phyloP scores from a whole-genome alignment of 768 basidiomycete genomes.

The Tubosaeta brunneosetosa region DNA sequence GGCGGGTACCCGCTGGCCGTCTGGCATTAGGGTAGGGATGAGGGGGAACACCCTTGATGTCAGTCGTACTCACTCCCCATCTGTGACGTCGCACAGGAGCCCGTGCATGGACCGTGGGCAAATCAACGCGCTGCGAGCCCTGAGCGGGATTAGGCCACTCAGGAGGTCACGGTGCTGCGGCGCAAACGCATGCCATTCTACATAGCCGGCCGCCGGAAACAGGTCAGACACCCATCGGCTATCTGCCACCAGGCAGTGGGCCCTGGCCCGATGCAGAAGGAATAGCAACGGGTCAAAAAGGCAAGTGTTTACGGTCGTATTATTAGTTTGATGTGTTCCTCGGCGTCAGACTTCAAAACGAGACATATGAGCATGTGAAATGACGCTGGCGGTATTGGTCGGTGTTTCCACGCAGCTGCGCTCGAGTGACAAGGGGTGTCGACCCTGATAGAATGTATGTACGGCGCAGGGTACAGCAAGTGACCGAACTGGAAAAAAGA shows the following conservation, averaged over 20 bases:
- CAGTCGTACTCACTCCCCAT: neutral
- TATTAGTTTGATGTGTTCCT: conserved; percentile 9
- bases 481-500: conserved; percentile 3
- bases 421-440: conserved; percentile 12
- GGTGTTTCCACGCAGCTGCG: conserved; percentile 21
- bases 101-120: neutral
- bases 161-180: conserved; percentile 17
- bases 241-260: neutral
- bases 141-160: conserved; percentile 8
- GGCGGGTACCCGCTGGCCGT: neutral
- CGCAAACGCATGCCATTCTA: neutral
- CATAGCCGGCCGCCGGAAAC: conserved; percentile 7
- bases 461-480: conserved; percentile 1
- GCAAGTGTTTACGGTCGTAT: conserved; percentile 6
- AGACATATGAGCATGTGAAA: neutral
- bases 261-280: neutral
- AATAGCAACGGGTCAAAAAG: conserved; percentile 1
- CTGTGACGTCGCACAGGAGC: neutral
- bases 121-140: conserved; percentile 13
- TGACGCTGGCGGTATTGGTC: neutral
- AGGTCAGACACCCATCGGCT: conserved; percentile 2
- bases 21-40: conserved; percentile 12
- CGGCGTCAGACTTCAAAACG: neutral
- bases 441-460: conserved; percentile 18
- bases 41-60: conserved; percentile 15